phyloP scores from a whole-genome alignment of 225 moss, liverwort and hornwort species.

The Pseudisothecium myosuroides region DNA sequence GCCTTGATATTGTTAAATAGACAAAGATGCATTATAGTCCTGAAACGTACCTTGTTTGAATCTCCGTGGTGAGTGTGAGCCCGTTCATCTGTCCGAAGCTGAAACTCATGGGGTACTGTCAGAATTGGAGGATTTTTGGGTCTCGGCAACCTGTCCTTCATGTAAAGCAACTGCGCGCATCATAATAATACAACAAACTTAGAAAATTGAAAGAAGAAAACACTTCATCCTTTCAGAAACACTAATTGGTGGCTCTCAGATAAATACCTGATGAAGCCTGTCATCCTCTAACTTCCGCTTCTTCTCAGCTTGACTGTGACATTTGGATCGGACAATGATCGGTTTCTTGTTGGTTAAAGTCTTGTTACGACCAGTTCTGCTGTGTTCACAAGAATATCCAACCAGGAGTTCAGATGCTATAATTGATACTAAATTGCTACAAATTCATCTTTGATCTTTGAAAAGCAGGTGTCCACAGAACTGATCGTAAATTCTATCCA shows the following conservation, averaged over 20 bases:
- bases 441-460: neutral
- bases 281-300: slow-evolving; percentile 84
- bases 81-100: slow-evolving; percentile 20
- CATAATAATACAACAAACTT: neutral
- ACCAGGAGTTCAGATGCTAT: neutral
- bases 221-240: neutral
- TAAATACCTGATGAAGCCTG: slow-evolving; percentile 49
- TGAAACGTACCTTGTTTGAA: neutral
- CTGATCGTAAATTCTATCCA: neutral
- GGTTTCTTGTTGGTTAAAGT: neutral
- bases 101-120: slow-evolving; percentile 29
- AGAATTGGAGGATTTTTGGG: slow-evolving; percentile 17
- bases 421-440: neutral
- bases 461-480: neutral
- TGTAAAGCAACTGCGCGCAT: slow-evolving; percentile 22
- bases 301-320: slow-evolving; percentile 50
- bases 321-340: neutral
- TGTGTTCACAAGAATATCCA: neutral
- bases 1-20: neutral
- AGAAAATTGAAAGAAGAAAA: neutral
- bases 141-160: slow-evolving; percentile 30
- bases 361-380: slow-evolving; percentile 18
- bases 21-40: neutral
- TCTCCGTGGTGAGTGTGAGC: slow-evolving; percentile 4
- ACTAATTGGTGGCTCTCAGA: neutral